These are phyloP conservation scores for Hypholoma sublateritium DNA, from an alignment of 768 basidiomycete species.

Conservation along the genomic window DNA sequence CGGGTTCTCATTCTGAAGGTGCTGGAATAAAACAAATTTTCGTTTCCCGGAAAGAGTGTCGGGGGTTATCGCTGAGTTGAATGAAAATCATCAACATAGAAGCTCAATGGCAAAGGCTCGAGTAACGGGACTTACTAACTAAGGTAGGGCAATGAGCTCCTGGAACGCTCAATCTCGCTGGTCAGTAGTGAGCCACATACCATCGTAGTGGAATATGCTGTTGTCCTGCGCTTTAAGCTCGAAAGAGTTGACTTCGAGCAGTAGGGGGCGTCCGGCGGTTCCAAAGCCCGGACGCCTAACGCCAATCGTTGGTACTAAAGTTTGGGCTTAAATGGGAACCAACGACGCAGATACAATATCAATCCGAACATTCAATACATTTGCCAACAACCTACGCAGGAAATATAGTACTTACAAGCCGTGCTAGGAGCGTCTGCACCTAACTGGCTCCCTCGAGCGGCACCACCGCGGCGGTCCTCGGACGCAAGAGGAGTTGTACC, in stretches of 20 bases:
- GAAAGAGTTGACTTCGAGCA: conserved; percentile 57
- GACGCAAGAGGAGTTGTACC: conserved; percentile 14
- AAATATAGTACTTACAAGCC: conserved; percentile 17
- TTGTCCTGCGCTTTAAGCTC: conserved; percentile 51
- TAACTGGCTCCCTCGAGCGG: conserved; percentile 27
- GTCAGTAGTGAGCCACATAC: conserved; percentile 35
- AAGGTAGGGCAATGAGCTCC: neutral
- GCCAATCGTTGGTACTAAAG: conserved; percentile 28
- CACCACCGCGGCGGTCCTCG: conserved; percentile 28
- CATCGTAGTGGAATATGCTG: conserved; percentile 76
- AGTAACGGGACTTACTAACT: too few species aligned
- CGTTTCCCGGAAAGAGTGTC: conserved; percentile 67
- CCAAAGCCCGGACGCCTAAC: conserved; percentile 35
- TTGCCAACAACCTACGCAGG: too few species aligned
- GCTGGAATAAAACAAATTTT: conserved; percentile 68
- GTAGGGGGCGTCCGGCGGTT: conserved; percentile 26
- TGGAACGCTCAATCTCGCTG: too few species aligned
- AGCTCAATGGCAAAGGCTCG: too few species aligned
- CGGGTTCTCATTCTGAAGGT: conserved; percentile 57
- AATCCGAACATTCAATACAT: too few species aligned
- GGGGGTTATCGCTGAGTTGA: conserved; percentile 51
- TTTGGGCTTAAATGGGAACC: too few species aligned
- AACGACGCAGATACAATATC: too few species aligned
- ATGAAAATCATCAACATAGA: neutral
- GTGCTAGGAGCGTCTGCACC: conserved; percentile 23